Conservation (phyloP, 768 basidiomycete genomes). For the Boletus eberwhitei region DNA sequence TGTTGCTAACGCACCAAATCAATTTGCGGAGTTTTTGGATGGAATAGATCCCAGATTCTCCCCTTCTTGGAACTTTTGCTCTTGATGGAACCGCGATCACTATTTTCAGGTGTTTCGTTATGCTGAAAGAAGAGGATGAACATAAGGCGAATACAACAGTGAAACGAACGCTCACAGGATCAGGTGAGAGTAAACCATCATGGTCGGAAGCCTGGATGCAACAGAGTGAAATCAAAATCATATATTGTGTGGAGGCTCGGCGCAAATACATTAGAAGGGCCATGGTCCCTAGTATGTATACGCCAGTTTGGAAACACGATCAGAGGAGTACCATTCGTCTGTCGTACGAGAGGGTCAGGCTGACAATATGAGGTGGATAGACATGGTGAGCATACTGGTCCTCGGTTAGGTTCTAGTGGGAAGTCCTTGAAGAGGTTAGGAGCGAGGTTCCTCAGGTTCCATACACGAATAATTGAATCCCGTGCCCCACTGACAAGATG, state of each 20-base stretch:
- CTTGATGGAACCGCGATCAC: not conserved
- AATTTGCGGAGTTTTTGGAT: not conserved
- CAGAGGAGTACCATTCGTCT: not conserved
- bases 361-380: too few relatives aligned
- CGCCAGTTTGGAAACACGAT: not conserved
- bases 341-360: not conserved
- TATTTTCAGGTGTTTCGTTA: not conserved
- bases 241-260: not conserved
- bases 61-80: not conserved
- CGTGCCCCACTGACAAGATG: slow-evolving; percentile 16
- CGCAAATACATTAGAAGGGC: not conserved
- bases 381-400: slow-evolving; percentile 5
- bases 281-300: not conserved
- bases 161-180: not conserved
- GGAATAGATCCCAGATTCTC: not conserved
- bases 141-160: not conserved
- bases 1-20: not conserved
- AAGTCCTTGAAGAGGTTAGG: slow-evolving; percentile 13
- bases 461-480: slow-evolving; percentile 15
- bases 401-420: slow-evolving; percentile 12
- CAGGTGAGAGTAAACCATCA: not conserved
- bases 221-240: not conserved
- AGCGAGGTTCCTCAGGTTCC: slow-evolving; percentile 12
- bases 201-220: not conserved
- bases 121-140: not conserved